A percentile compares a stretch with the other conserved stretches of the same genome.
Evolutionary conservation across 2,329 filamentous ascomycete species (phyloP).

Genomic region (Aureobasidium sp.): DNA sequence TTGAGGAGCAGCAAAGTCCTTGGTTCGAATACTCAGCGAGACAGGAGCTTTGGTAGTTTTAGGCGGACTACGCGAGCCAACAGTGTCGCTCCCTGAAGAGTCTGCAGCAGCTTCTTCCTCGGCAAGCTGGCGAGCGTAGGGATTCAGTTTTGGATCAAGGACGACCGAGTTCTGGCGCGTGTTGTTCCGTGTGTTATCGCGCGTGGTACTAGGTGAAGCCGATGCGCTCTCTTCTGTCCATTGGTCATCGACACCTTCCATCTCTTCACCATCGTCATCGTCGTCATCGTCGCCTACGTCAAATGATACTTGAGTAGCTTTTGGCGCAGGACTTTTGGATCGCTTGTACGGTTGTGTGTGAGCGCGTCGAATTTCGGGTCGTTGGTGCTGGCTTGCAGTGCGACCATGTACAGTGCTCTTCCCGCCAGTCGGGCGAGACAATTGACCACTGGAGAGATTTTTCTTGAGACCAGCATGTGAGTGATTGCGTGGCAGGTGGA

Average conservation of each 20-base stretch:
- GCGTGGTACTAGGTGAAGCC: constrained; percentile 19
- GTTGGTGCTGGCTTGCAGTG: constrained; percentile 14
- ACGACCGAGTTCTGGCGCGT: constrained; percentile 21
- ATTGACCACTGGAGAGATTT: constrained; percentile 35
- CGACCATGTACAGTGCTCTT: constrained; percentile 29
- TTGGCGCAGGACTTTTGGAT: constrained; percentile 25
- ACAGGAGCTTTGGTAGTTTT: background rate
- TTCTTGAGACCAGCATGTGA: constrained; percentile 28
- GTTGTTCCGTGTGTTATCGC: constrained; percentile 19
- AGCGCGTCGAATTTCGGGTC: constrained; percentile 18
- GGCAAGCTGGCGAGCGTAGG: constrained; percentile 9
- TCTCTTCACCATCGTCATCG: constrained; percentile 20
- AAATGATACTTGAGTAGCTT: constrained; percentile 35
- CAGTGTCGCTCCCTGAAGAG: constrained; percentile 2
- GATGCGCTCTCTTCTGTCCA: constrained; percentile 22
- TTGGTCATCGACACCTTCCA: constrained; percentile 20
- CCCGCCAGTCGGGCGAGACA: constrained; percentile 30
- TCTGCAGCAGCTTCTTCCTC: constrained; percentile 4
- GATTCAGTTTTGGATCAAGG: constrained; percentile 17
- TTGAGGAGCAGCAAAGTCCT: constrained; percentile 13
- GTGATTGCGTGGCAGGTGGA: constrained; percentile 31
- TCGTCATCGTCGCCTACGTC: constrained; percentile 29
- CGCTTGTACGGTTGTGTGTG: constrained; percentile 22
- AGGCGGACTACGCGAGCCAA: background rate
- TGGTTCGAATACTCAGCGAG: background rate